Conservation (phyloP, 768 basidiomycete species). For the Amanita molliuscula region DNA sequence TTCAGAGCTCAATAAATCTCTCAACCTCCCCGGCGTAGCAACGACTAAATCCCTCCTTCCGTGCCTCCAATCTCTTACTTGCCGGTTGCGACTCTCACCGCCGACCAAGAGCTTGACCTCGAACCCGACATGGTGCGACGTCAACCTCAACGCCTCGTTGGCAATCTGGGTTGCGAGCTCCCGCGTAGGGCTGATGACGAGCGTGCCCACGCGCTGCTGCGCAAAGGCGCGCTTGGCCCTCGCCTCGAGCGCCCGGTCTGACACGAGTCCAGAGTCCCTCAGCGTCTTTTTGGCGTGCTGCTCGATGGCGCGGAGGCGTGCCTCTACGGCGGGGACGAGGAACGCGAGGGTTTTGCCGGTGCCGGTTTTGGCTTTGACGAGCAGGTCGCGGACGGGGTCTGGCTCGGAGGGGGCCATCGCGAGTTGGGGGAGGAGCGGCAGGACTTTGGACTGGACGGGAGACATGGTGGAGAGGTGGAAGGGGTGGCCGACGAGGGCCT, state of each 20-base stretch:
- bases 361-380: constrained; percentile 83
- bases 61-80: constrained; percentile 57
- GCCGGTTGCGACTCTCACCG: constrained; percentile 53
- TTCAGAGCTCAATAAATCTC: constrained; percentile 55
- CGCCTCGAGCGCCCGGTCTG: constrained; percentile 18
- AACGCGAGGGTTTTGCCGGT: constrained; percentile 88
- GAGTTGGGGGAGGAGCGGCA: constrained; percentile 65
- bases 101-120: constrained; percentile 72
- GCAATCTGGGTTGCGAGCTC: constrained; percentile 89
- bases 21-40: constrained; percentile 80
- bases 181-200: constrained; percentile 84
- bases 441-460: constrained; percentile 71
- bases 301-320: constrained; percentile 53
- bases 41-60: constrained; percentile 75
- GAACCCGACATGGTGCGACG: constrained; percentile 49
- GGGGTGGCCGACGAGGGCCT: constrained; percentile 52
- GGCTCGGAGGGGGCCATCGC: constrained; percentile 29
- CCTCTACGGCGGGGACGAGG: constrained; percentile 78
- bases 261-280: constrained; percentile 28
- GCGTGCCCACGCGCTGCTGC: constrained; percentile 46
- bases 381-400: constrained; percentile 46
- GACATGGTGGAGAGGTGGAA: constrained; percentile 69
- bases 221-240: constrained; percentile 28
- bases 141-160: constrained; percentile 63
- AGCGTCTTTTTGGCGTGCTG: constrained; percentile 29